Evolutionary conservation across 495 filamentous ascomycete genomes (phyloP).

Genomic region (Xeromyces bisporus): DNA sequence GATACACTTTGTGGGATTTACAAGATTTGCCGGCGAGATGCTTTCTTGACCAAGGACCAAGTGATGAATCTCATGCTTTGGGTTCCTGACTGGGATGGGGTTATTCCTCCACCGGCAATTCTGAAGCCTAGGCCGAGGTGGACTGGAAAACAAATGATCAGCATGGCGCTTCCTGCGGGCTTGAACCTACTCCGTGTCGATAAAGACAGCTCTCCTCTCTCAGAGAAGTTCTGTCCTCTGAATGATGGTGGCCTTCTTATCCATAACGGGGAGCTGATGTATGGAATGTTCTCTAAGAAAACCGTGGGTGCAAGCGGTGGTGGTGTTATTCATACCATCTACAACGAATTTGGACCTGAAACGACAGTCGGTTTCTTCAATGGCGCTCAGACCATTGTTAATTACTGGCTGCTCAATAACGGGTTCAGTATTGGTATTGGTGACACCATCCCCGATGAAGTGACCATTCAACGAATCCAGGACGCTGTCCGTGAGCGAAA

Average conservation of each 20-base stretch:
- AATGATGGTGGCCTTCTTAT: constrained; percentile 71
- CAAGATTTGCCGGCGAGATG: constrained; percentile 86
- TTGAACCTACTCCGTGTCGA: constrained; percentile 58
- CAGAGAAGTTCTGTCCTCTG: constrained; percentile 43
- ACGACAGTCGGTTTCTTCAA: constrained; percentile 90
- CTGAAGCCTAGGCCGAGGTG: constrained; percentile 79
- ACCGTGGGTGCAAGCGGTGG: constrained; percentile 71
- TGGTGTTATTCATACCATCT: constrained; percentile 90
- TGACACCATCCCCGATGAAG: constrained; percentile 82
- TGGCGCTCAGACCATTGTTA: constrained; percentile 77
- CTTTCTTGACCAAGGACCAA: constrained; percentile 74
- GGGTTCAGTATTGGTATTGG: constrained; percentile 97
- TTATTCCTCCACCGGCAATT: constrained; percentile 82
- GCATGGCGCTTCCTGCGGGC: constrained; percentile 74
- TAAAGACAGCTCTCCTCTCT: constrained; percentile 33
- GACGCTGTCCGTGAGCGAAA: constrained; percentile 64
- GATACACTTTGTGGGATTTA: constrained; percentile 93
- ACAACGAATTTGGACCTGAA: constrained; percentile 78
- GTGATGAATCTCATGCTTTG: constrained; percentile 93
- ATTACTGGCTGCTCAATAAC: constrained; percentile 96
- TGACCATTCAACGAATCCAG: constrained; percentile 69
- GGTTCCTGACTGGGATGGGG: constrained; percentile 94
- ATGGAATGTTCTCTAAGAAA: constrained; percentile 83
- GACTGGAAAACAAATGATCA: constrained; percentile 98
- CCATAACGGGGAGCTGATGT: constrained; percentile 75